Conservation (phyloP, 306 rosid genomes). For the Ochetophila trinervis region DNA sequence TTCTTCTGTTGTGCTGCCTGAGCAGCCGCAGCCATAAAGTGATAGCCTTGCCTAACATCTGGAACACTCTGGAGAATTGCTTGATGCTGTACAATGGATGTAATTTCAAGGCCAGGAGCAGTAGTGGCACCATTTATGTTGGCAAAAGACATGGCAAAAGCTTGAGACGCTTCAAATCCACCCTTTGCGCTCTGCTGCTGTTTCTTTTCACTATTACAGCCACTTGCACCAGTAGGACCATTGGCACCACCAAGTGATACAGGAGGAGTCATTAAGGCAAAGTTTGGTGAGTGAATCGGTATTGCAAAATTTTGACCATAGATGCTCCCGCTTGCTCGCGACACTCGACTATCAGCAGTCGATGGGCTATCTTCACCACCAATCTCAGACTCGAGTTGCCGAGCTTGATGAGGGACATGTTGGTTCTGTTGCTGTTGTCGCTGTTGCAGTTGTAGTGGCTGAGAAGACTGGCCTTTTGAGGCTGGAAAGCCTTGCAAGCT, state of each 20-base stretch:
- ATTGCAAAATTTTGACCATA: conserved; percentile 73
- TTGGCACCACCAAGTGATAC: conserved; percentile 40
- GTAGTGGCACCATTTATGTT: conserved; percentile 57
- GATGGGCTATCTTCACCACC: conserved; percentile 88
- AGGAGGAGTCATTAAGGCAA: conserved; percentile 70
- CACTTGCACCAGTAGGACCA: conserved; percentile 39
- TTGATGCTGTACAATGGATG: conserved; percentile 64
- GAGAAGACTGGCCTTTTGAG: conserved; percentile 53
- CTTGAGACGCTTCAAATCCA: conserved; percentile 64
- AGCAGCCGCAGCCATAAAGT: conserved; percentile 49
- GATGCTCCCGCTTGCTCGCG: conserved; percentile 55
- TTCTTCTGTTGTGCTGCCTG: conserved; percentile 75
- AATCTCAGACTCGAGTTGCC: conserved; percentile 73
- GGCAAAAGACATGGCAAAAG: conserved; percentile 78
- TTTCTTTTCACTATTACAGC: conserved; percentile 54
- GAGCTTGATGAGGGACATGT: conserved; percentile 51
- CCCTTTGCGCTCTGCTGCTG: conserved; percentile 58
- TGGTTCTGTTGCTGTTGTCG: conserved; percentile 55
- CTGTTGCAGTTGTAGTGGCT: conserved; percentile 47
- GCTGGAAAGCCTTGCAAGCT: conserved; percentile 80
- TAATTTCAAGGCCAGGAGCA: conserved; percentile 63
- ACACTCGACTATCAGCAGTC: conserved; percentile 65
- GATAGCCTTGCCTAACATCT: conserved; percentile 39
- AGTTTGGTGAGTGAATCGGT: conserved; percentile 70
- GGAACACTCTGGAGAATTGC: conserved; percentile 48